Evolutionary conservation across 805 yeast genomes (phyloP).

Genomic region (Candida nonsorbophila): DNA sequence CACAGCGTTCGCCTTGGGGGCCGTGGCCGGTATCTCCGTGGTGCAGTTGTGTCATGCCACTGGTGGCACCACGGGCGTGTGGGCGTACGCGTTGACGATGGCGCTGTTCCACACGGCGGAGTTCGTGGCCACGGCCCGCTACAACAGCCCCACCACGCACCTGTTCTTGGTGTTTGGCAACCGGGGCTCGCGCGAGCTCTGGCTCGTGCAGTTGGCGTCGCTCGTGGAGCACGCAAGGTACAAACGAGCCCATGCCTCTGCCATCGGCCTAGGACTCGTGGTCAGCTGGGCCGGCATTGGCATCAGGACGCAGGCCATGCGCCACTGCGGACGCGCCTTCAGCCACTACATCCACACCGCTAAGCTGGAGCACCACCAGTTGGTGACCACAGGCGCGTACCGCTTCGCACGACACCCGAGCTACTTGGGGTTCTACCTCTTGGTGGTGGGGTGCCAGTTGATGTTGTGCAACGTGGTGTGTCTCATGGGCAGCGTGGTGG

Average conservation of each 20-base stretch:
- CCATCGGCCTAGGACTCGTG: background rate
- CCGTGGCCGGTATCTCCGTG: conserved; percentile 7
- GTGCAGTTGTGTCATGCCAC: no score
- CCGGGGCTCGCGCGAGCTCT: conserved; percentile 24
- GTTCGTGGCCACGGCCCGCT: conserved; percentile 18
- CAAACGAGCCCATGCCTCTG: background rate
- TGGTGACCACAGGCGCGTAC: conserved; percentile 31
- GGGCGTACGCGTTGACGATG: no score
- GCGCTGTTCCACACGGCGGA: conserved; percentile 21
- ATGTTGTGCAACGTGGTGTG: conserved; percentile 17
- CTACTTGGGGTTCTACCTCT: conserved; percentile 32
- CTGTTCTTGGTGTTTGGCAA: conserved; percentile 33
- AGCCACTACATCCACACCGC: no score
- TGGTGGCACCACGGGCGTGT: no score
- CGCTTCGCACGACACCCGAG: conserved; percentile 30
- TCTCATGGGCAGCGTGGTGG: conserved; percentile 10
- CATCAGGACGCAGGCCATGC: no score
- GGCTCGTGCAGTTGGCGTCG: conserved; percentile 21
- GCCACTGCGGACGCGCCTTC: no score
- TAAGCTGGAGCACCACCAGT: no score
- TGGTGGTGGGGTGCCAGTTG: conserved; percentile 26
- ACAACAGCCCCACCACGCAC: conserved; percentile 14
- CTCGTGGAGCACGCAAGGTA: conserved; percentile 16
- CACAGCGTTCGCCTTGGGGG: conserved; percentile 15
- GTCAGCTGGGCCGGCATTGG: no score